phyloP scores from a whole-genome alignment of 768 basidiomycete genomes.

The Lyophyllum atratum region DNA sequence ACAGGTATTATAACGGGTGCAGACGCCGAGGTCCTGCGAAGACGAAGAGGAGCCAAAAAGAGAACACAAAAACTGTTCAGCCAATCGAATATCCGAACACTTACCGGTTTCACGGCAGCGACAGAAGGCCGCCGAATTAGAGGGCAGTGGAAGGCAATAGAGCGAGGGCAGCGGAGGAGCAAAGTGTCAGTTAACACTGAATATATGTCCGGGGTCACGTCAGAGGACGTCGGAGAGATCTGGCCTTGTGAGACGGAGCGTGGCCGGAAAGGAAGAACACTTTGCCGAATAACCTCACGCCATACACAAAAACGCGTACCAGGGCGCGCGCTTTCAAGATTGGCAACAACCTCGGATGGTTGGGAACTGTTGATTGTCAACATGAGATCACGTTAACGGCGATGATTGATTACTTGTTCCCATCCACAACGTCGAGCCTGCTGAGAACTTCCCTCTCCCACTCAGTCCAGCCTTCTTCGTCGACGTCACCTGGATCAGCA shows the following conservation, averaged over 20 bases:
- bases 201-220: not conserved
- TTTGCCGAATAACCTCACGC: not conserved
- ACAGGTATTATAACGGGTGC: not conserved
- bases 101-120: not conserved
- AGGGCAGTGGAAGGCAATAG: not conserved
- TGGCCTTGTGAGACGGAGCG: not conserved
- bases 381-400: not conserved
- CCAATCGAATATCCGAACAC: conserved; percentile 10
- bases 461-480: conserved; percentile 65
- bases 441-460: conserved; percentile 87
- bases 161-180: not conserved
- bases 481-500: conserved; percentile 51
- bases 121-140: too few species aligned
- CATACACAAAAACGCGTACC: not conserved
- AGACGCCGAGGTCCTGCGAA: not conserved
- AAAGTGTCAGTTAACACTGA: not conserved
- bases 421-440: conserved; percentile 59
- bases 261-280: not conserved
- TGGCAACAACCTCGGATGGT: conserved; percentile 1
- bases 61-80: not conserved
- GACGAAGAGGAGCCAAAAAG: not conserved
- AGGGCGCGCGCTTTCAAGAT: not conserved
- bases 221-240: not conserved
- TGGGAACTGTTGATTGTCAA: conserved; percentile 1
- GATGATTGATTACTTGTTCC: conserved; percentile 9